Evolutionary conservation across 768 basidiomycete genomes (phyloP).

Genomic region (Rhodotorula toruloides): DNA sequence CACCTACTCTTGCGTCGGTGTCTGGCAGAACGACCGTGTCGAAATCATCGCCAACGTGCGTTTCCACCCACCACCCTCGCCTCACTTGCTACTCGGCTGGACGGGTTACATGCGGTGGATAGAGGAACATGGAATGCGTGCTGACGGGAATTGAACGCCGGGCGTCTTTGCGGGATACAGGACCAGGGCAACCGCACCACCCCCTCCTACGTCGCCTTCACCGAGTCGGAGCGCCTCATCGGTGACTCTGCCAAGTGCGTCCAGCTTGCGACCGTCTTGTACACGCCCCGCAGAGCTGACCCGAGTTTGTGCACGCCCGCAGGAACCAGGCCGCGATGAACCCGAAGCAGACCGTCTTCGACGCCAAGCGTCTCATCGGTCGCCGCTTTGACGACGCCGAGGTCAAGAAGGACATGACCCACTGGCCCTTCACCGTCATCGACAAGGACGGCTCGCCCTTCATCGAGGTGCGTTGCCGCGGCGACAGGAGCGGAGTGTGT

Average conservation of each 20-base stretch:
- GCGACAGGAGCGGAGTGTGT: too few relatives aligned
- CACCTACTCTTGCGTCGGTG: conserved; percentile 98
- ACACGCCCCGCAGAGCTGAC: neutral
- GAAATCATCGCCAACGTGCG: conserved; percentile 68
- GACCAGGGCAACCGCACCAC: conserved; percentile 99
- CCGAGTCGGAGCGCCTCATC: conserved; percentile 81
- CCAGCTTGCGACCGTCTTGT: neutral
- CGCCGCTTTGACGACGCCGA: conserved; percentile 93
- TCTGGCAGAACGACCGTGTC: conserved; percentile 99
- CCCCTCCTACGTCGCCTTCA: conserved; percentile 98
- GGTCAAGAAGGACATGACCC: conserved; percentile 86
- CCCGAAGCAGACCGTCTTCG: conserved; percentile 97
- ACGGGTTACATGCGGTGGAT: neutral
- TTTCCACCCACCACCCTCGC: neutral
- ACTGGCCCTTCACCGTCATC: conserved; percentile 92
- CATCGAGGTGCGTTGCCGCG: conserved; percentile 55
- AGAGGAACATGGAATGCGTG: neutral
- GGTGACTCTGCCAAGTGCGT: conserved; percentile 84
- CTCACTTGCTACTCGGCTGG: neutral
- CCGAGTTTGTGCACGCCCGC: neutral
- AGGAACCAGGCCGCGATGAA: conserved; percentile 98
- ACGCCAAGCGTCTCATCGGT: conserved; percentile 98
- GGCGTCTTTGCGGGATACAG: conserved; percentile 53
- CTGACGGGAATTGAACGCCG: neutral
- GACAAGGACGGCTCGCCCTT: conserved; percentile 95